Evolutionary conservation across 2,329 filamentous ascomycete genomes (phyloP), one percentile per base, ranked within the genome.

Genomic region (Microdochium nivale): DNA sequence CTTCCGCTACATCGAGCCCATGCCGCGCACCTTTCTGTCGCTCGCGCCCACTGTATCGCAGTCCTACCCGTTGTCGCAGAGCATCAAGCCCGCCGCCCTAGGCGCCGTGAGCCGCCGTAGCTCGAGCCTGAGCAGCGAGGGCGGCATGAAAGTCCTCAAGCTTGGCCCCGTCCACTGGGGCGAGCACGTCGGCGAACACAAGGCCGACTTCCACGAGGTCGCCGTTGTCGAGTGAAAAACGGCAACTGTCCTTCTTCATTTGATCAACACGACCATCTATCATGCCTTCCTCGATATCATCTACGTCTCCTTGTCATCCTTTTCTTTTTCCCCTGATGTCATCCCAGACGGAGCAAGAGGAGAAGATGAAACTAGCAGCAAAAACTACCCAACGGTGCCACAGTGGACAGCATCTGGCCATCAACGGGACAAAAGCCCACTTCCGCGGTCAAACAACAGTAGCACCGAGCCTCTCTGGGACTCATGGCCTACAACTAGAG

Each of bases 101-200:
- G 27, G 27, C 5, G 59, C 62, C 30, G 56, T 56, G 19, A 53
- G 60, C 46, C 74, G 78, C 63, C 78, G 80, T 65, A 79, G 76
- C 65, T 64, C 75, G 56, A 79, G 74, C 71, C 66, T 67, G 56
- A 66, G 62, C 59, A 56, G 58, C 35, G 59, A 60, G 52, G 64
- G 70, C 55, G 61, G 62, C 54, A 68, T 70, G 58, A 73, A 75
- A 53, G 78, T 85, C 65, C 75, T 86, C 58, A 84, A 83, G 72
- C 78, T 86, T 53, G 78, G 79, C 24, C 81, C 81, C 32, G 80
- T 84, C 53, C 79, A 84, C 74, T 83, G 74, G 67, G 81, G 81
- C 57, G 80, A 79, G 71, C 77, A 81, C 66, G 68, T 70, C 23
- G 79, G 73, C 55, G 78, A 77, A 51, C 70, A 79, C 70, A 75